A percentile compares a stretch with the other conserved stretches of the same genome.
phyloP scores from a whole-genome alignment of 495 filamentous ascomycete species.

The Penicillium antarcticum region DNA sequence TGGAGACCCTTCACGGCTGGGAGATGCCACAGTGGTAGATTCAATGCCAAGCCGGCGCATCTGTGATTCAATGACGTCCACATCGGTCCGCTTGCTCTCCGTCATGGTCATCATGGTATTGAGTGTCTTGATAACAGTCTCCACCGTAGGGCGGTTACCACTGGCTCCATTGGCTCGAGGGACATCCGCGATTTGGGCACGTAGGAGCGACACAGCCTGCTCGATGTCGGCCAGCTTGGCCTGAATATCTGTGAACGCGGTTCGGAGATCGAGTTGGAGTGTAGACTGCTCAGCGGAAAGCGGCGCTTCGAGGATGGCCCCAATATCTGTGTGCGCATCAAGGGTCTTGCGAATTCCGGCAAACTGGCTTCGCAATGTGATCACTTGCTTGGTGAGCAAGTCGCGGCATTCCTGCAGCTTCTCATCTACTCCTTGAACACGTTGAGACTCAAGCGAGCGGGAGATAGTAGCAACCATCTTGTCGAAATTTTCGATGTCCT shows the following conservation, averaged over 20 bases:
- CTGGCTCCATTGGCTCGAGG: conserved; percentile 37
- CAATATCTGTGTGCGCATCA: conserved; percentile 61
- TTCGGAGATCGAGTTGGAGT: conserved; percentile 78
- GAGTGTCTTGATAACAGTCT: conserved; percentile 88
- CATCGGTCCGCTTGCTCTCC: conserved; percentile 79
- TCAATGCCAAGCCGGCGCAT: conserved; percentile 67
- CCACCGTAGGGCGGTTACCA: conserved; percentile 72
- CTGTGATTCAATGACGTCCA: conserved; percentile 83
- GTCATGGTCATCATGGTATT: conserved; percentile 88
- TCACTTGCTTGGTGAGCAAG: conserved; percentile 58
- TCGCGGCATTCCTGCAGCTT: conserved; percentile 60
- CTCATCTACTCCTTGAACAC: conserved; percentile 59
- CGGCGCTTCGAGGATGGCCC: conserved; percentile 60
- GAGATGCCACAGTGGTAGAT: conserved; percentile 41
- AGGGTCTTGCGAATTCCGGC: conserved; percentile 72
- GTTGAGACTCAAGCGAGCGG: conserved; percentile 58
- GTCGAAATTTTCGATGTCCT: conserved; percentile 64
- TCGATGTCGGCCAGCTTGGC: conserved; percentile 75
- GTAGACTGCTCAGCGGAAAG: conserved; percentile 76
- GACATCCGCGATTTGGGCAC: conserved; percentile 65
- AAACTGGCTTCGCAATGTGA: conserved; percentile 64
- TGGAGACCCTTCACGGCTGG: conserved; percentile 57
- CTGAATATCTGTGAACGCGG: conserved; percentile 64
- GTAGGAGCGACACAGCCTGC: conserved; percentile 75
- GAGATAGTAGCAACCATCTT: conserved; percentile 54